Conservation (phyloP, 2,329 filamentous ascomycete species). For the Colletotrichum spinosum region DNA sequence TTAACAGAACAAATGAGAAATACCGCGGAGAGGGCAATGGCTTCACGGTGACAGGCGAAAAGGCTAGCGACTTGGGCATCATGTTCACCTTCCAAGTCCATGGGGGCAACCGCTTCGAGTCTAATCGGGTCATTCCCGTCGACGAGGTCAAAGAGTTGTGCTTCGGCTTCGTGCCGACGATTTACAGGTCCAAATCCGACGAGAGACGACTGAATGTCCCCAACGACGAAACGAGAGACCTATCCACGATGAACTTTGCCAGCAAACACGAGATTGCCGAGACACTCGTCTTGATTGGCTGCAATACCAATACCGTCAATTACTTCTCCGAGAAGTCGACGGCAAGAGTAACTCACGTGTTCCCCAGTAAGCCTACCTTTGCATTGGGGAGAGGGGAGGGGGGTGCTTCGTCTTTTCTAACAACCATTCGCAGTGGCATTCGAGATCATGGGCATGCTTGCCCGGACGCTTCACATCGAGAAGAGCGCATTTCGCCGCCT, state of each 20-base stretch:
- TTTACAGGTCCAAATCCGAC: conserved; percentile 58
- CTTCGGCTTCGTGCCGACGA: conserved; percentile 67
- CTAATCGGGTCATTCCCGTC: conserved; percentile 64
- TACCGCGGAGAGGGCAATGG: conserved; percentile 69
- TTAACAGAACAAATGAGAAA: conserved; percentile 62
- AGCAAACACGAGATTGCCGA: conserved; percentile 62
- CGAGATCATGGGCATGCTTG: conserved; percentile 69
- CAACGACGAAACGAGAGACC: conserved; percentile 55
- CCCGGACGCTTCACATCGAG: conserved; percentile 60
- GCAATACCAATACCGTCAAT: conserved; percentile 63
- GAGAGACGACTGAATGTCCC: conserved; percentile 51
- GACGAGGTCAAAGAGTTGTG: conserved; percentile 66
- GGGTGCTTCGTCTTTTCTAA: too few relatives aligned
- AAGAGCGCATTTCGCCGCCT: conserved; percentile 64
- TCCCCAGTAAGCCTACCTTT: conserved; percentile 55
- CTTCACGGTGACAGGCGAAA: conserved; percentile 60
- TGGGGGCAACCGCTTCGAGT: conserved; percentile 59
- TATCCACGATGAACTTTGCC: conserved; percentile 60
- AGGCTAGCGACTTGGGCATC: conserved; percentile 62
- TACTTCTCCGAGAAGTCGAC: conserved; percentile 52
- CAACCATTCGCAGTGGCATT: conserved; percentile 59
- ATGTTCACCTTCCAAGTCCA: conserved; percentile 66
- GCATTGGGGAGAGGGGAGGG: too few relatives aligned
- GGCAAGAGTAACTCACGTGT: conserved; percentile 59
- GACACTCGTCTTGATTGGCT: conserved; percentile 64